Base-by-base conservation (phyloP, 1,284 basidiomycete genomes). In the Malassezia pachydermatis region DNA sequence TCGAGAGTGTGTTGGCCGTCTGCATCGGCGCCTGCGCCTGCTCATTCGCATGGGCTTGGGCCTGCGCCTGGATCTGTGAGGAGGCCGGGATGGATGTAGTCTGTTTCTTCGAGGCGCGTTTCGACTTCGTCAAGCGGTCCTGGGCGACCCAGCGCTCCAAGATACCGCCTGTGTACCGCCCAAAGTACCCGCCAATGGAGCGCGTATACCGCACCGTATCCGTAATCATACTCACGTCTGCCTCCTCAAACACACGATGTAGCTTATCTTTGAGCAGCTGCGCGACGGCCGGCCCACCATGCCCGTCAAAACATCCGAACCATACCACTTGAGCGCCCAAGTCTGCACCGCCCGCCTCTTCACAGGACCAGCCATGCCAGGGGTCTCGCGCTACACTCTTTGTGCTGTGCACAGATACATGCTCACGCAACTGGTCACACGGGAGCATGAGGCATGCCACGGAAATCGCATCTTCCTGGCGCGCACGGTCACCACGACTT, bases 261-360 rank as follows among this genome's bases (percentile, higher is more conserved):
- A 70, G 47, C 13, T 59, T 48, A 16, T 58, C 51, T 0, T 53
- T 27, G n/a, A 70, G 50, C 32, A 65, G 65, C 20, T 48, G 48
- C 14, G 67, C 66, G 8, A 69, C 57, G 22, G 45, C 45, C 42
- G 56, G 56, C 5, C 67, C 65, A 19, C 67, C 67, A 27, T 70
- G 67, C 10, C 65, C 68, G 45, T 70, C 68, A 28, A 63, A 70
- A 37, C 60, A 61, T n/a, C 54, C 66, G 23, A 67, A 66, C 68
- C 68, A 70, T 19, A 59, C 59, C n/a, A 70, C 57, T 42, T 70
- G 68, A 0, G 57, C 60, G 3, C 59, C 67, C 6, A 69, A 28
- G 30, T 62, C 65, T n/a, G 62, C 55, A 5, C 56, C 63, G 11
- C 58, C 59, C 20, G 59, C 57, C 32, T 64, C 55, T 8, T 53